phyloP scores from a whole-genome alignment of 2,329 filamentous ascomycete genomes.

The Aspergillus caelatus region DNA sequence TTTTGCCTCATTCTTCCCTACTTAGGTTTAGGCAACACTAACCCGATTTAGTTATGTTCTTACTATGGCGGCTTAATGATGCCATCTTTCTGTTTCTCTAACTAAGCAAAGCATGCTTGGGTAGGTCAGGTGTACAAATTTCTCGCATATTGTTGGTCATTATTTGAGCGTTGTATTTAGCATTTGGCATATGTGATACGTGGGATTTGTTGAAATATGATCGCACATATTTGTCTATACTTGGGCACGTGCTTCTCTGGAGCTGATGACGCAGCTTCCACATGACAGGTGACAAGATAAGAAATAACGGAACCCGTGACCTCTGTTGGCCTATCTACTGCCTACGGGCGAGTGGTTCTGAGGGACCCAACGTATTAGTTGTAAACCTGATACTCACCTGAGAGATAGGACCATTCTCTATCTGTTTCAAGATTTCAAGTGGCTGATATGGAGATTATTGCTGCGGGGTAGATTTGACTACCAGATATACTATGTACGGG shows the following conservation, averaged over 20 bases:
- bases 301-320: background rate
- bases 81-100: conserved; percentile 6
- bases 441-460: background rate
- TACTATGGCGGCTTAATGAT: conserved; percentile 34
- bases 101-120: conserved; percentile 2
- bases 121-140: background rate
- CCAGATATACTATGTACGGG: background rate
- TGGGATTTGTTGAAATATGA: background rate
- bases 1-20: background rate
- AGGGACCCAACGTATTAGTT: background rate
- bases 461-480: background rate
- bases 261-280: background rate
- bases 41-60: conserved; percentile 31
- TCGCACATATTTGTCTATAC: background rate
- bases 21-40: background rate
- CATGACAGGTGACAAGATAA: background rate
- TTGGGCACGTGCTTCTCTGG: background rate
- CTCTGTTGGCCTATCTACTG: background rate
- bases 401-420: background rate
- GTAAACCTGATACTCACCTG: background rate
- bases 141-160: background rate
- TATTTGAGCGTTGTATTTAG: conserved; percentile 3
- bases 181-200: background rate
- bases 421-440: background rate
- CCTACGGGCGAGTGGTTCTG: background rate